phyloP scores from a whole-genome alignment of 2,329 filamentous ascomycete species.

The Curvularia eragrostidis region DNA sequence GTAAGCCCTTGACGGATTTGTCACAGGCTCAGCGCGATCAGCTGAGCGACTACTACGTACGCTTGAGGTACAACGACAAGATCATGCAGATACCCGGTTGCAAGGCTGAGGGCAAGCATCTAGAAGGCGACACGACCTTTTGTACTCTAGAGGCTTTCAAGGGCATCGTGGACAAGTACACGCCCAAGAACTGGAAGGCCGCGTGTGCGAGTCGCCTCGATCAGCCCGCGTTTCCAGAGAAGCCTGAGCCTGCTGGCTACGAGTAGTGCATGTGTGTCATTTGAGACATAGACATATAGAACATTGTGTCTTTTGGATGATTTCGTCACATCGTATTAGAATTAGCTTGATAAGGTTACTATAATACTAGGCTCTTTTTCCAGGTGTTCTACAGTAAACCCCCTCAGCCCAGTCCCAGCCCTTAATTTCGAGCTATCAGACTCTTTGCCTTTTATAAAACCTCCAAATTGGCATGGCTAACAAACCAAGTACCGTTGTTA shows the following conservation, averaged over 20 bases:
- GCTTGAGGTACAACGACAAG: constrained; percentile 88
- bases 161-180: constrained; percentile 86
- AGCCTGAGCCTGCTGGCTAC: constrained; percentile 46
- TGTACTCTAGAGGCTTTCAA: constrained; percentile 97
- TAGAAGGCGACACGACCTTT: constrained; percentile 84
- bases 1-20: constrained; percentile 65
- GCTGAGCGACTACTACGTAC: constrained; percentile 81
- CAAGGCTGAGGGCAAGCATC: constrained; percentile 75
- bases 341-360: not conserved
- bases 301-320: no score
- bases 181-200: constrained; percentile 77
- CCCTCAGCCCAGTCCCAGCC: not conserved
- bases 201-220: constrained; percentile 67
- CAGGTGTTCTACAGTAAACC: not conserved
- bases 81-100: constrained; percentile 85
- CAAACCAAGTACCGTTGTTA: constrained; percentile 45
- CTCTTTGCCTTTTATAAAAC: constrained; percentile 26
- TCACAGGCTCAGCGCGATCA: constrained; percentile 63
- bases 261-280: constrained; percentile 5
- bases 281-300: not conserved
- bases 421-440: not conserved
- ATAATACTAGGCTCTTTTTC: not conserved
- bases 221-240: constrained; percentile 58
- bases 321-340: not conserved
- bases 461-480: constrained; percentile 35